Conservation (phyloP, 1,139 yeast genomes). For the Suhomyces choctaworum region DNA sequence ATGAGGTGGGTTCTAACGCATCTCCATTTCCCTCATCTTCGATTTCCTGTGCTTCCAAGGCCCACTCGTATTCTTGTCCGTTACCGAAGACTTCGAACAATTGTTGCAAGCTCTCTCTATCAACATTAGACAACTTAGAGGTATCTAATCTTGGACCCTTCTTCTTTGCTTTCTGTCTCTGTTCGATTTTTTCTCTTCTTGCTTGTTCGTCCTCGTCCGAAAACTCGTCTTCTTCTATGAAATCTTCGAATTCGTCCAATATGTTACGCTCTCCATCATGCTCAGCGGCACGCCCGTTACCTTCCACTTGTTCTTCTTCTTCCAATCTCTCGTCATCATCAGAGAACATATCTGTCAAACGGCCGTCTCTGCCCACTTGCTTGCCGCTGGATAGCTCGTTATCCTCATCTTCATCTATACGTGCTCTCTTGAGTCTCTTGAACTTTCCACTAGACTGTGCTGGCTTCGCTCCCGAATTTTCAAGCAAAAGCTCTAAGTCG, state of each 20-base stretch:
- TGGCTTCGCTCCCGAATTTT: conserved; percentile 75
- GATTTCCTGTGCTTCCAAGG: conserved; percentile 84
- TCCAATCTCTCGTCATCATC: conserved; percentile 64
- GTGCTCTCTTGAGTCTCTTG: conserved; percentile 80
- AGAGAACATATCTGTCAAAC: conserved; percentile 75
- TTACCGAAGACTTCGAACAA: conserved; percentile 94
- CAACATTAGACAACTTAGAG: conserved; percentile 72
- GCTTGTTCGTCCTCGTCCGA: conserved; percentile 85
- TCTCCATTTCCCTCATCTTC: conserved; percentile 58
- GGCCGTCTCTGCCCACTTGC: conserved; percentile 12
- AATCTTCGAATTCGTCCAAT: conserved; percentile 89
- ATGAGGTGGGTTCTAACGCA: conserved; percentile 56
- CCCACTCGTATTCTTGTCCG: conserved; percentile 98
- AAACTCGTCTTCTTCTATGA: conserved; percentile 94
- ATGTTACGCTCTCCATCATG: conserved; percentile 41
- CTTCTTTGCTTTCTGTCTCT: conserved; percentile 43
- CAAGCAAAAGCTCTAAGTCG: conserved; percentile 87
- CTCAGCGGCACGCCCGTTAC: conserved; percentile 27
- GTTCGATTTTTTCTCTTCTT: conserved; percentile 33
- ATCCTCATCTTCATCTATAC: conserved; percentile 34
- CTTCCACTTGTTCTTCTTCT: conserved; percentile 37
- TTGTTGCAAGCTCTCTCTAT: conserved; percentile 90
- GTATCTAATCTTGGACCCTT: conserved; percentile 48
- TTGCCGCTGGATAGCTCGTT: conserved; percentile 29
- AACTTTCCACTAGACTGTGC: conserved; percentile 44